These are phyloP conservation scores for Coriolopsis trogii DNA, from an alignment of 1,284 basidiomycete species.

Conservation along the genomic window DNA sequence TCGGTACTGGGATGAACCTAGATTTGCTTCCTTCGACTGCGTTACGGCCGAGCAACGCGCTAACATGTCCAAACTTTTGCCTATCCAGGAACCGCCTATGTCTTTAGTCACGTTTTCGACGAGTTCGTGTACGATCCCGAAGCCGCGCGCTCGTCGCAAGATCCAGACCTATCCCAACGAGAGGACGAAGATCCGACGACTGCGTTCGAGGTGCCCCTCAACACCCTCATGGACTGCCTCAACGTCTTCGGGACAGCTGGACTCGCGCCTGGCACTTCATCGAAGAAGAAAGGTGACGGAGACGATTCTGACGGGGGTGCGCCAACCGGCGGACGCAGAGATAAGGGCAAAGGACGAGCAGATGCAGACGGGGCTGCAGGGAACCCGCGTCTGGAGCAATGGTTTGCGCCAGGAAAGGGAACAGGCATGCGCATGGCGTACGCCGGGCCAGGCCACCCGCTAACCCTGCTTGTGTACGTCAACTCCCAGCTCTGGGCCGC, in stretches of 20 bases:
- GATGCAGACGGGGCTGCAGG: slow-evolving; percentile 35
- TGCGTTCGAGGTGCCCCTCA: slow-evolving; percentile 82
- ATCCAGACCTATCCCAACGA: slow-evolving; percentile 17
- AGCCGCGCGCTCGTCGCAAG: slow-evolving; percentile 21
- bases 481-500: slow-evolving; percentile 1
- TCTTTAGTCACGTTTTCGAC: slow-evolving; percentile 80
- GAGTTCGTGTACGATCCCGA: slow-evolving; percentile 66
- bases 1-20: no score
- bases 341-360: slow-evolving; percentile 50
- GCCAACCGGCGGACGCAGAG: slow-evolving; percentile 32
- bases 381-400: slow-evolving; percentile 48
- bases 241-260: slow-evolving; percentile 89
- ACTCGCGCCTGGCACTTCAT: slow-evolving; percentile 38
- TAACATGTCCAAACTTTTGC: slow-evolving; percentile 1
- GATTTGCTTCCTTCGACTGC: no score
- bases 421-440: slow-evolving; percentile 90
- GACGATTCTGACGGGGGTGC: slow-evolving; percentile 13
- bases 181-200: slow-evolving; percentile 41
- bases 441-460: slow-evolving; percentile 76
- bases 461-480: slow-evolving; percentile 81
- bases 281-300: slow-evolving; percentile 45
- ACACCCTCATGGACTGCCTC: slow-evolving; percentile 84
- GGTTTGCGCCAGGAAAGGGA: slow-evolving; percentile 59
- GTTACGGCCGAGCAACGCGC: neutral
- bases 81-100: slow-evolving; percentile 78